Evolutionary conservation across 2,329 filamentous ascomycete species (phyloP).

Genomic region (Cercospora berteroae): DNA sequence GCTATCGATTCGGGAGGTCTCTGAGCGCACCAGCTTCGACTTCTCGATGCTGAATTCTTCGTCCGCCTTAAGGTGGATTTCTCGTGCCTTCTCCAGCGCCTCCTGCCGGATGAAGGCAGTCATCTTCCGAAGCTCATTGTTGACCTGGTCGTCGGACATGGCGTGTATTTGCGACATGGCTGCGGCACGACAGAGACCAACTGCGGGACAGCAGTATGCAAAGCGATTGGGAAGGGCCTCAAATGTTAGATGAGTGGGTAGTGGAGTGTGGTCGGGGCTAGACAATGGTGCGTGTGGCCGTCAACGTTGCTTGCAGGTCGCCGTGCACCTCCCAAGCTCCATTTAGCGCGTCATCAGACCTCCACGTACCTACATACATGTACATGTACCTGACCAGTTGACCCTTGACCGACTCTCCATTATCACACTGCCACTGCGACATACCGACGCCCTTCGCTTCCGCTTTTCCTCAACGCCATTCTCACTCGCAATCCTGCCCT

Average conservation of each 20-base stretch:
- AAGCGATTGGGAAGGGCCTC: background rate
- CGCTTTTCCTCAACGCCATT: background rate
- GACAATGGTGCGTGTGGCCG: background rate
- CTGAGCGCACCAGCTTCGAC: conserved; percentile 94
- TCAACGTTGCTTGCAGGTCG: background rate
- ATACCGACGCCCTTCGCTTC: background rate
- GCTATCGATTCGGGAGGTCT: conserved; percentile 87
- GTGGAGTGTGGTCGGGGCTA: background rate
- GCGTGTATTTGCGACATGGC: conserved; percentile 90
- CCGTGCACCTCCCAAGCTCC: background rate
- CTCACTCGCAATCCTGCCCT: too few relatives aligned
- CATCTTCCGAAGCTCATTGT: conserved; percentile 99
- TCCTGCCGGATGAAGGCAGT: conserved; percentile 99
- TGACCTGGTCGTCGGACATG: conserved; percentile 97
- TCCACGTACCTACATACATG: background rate
- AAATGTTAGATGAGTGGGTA: background rate
- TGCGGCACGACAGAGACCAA: conserved; percentile 26
- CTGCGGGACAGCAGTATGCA: background rate
- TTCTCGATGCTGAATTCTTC: conserved; percentile 99
- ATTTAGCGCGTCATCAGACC: background rate
- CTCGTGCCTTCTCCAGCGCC: conserved; percentile 91
- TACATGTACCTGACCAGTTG: background rate
- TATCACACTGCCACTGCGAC: background rate
- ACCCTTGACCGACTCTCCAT: background rate
- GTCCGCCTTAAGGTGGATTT: conserved; percentile 97